Evolutionary conservation across 129 eudicot genomes (phyloP).

Genomic region (Escallonia herrerae): DNA sequence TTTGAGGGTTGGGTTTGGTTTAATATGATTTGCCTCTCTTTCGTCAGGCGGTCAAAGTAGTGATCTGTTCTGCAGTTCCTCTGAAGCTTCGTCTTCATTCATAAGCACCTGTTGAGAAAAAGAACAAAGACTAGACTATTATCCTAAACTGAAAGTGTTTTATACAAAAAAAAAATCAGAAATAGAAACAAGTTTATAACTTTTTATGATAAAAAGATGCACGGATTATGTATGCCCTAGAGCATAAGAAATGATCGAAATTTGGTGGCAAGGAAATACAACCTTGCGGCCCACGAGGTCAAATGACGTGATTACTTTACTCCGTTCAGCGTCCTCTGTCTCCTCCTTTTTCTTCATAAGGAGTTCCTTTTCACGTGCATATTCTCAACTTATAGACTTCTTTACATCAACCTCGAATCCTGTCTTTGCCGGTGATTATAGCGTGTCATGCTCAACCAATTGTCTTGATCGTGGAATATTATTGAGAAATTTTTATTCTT

Average conservation of each 20-base stretch:
- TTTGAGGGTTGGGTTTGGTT: slow-evolving; percentile 76
- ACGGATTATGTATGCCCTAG: too few species aligned
- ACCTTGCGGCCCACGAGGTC: slow-evolving; percentile 99
- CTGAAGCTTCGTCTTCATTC: slow-evolving; percentile 72
- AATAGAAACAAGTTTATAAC: too few species aligned
- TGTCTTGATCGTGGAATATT: too few species aligned
- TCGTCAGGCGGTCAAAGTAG: slow-evolving; percentile 58
- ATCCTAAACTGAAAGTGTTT: neutral
- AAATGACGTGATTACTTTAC: slow-evolving; percentile 74
- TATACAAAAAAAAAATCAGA: too few species aligned
- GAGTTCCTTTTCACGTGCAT: slow-evolving; percentile 95
- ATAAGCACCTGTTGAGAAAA: slow-evolving; percentile 51
- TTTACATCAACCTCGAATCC: too few species aligned
- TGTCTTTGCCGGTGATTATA: too few species aligned
- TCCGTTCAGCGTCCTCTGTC: slow-evolving; percentile 79
- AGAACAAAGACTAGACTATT: neutral
- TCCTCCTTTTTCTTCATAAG: slow-evolving; percentile 87
- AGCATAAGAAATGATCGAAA: too few species aligned
- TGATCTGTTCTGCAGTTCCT: slow-evolving; percentile 48
- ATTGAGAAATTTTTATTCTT: too few species aligned
- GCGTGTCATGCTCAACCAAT: too few species aligned
- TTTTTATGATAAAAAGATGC: too few species aligned
- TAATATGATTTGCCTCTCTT: slow-evolving; percentile 63
- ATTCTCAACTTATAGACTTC: too few species aligned
- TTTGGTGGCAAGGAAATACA: too few species aligned